A percentile compares a stretch with the other conserved stretches of the same genome.
Conservation (phyloP, 2,329 filamentous ascomycete species). For the Stagonosporopsis cucurbitacearum region DNA sequence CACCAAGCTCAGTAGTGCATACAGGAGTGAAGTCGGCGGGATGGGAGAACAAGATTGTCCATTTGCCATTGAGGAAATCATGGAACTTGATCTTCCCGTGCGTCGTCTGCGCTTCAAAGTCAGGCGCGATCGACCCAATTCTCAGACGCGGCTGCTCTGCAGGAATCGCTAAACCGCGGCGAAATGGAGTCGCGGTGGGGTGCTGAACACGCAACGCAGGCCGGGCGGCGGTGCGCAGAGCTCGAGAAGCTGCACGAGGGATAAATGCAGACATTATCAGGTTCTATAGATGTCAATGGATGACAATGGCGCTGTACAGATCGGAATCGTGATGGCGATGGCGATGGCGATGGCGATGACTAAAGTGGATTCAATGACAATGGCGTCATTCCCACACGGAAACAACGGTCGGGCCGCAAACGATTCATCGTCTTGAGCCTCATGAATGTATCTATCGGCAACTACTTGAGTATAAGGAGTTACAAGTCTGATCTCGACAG, state of each 20-base stretch:
- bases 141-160: slow-evolving; percentile 52
- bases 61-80: slow-evolving; percentile 76
- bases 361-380: slow-evolving; percentile 7
- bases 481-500: neutral
- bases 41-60: slow-evolving; percentile 85
- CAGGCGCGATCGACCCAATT: slow-evolving; percentile 64
- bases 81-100: slow-evolving; percentile 70
- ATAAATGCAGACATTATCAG: slow-evolving; percentile 45
- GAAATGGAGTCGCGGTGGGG: slow-evolving; percentile 41
- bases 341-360: slow-evolving; percentile 3
- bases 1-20: slow-evolving; percentile 93
- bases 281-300: slow-evolving; percentile 1
- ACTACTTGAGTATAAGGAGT: too few species aligned
- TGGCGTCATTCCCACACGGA: slow-evolving; percentile 14
- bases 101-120: slow-evolving; percentile 84
- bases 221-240: slow-evolving; percentile 37
- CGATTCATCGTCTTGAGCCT: neutral
- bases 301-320: neutral
- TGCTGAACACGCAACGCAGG: slow-evolving; percentile 36
- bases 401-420: slow-evolving; percentile 1
- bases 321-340: neutral
- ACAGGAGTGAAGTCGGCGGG: slow-evolving; percentile 91
- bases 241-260: slow-evolving; percentile 45
- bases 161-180: slow-evolving; percentile 47
- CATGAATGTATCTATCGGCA: neutral